Evolutionary conservation across 805 yeast genomes (phyloP), one percentile per base, ranked within the genome.

Genomic region (Ascoidea asiatica): DNA sequence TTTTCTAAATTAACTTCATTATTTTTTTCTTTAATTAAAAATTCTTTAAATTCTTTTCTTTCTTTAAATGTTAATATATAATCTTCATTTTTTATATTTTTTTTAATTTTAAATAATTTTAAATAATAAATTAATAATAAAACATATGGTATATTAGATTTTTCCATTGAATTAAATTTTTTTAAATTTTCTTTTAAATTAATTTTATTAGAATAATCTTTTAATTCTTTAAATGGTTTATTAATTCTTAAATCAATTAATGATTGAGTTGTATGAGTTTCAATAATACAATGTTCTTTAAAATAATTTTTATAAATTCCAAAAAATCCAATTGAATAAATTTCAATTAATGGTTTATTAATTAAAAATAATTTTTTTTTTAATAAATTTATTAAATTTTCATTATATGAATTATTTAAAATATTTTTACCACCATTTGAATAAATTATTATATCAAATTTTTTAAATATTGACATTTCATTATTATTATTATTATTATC

Each of bases 141-240:
- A 7, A 43, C 33, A 41, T 48, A 50, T 22, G 53, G 53, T 5
- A 48, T 21, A n/a, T n/a, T n/a, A n/a, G n/a, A n/a, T n/a, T n/a
- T n/a, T n/a, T n/a, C n/a, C n/a, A n/a, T 18, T 5, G 44, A 29
- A 21, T 44, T 50, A 7, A 29, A 19, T 48, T 48, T 47, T 3
- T 63, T 63, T 38, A 67, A 73, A 41, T 67, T 70, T 37, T 80
- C 47, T 0, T 48, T 23, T 11, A 82, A 50, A 44, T 79, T 75
- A 40, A 78, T 63, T 1, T 73, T 58, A 42, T 75, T 72, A 15
- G 73, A 66, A 50, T 68, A 77, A 0, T 59, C 62, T 36, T 60
- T 58, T 5, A 88, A 60, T 51, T 83, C 87, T 1, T 67, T 61
- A 95, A 96, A 90, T 1, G 92, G 84, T 4, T 56, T 45, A 47